Conservation (phyloP, 108 stramenopile species). For the Cylindrotheca fusiformis region DNA sequence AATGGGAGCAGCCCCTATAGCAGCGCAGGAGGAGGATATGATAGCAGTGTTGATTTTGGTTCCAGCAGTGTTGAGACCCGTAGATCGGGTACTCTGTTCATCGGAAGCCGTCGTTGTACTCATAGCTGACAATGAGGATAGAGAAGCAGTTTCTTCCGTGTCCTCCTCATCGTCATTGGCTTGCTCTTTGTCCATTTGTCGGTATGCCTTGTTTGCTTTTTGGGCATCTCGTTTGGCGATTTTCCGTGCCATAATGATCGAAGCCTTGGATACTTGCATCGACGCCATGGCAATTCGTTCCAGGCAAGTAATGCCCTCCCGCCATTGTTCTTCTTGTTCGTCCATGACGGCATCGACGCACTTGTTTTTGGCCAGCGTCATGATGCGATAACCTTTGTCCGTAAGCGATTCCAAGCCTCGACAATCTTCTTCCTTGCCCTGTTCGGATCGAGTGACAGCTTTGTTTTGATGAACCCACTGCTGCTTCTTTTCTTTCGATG, state of each 20-base stretch:
- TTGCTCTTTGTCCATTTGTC: background rate
- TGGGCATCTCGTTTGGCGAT: slow-evolving; percentile 18
- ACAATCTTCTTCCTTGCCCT: no score
- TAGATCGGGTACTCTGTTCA: no score
- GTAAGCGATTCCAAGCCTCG: slow-evolving; percentile 34
- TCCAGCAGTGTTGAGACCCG: no score
- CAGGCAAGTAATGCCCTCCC: slow-evolving; percentile 9
- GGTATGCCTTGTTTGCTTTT: slow-evolving; percentile 9
- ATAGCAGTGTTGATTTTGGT: no score
- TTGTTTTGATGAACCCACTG: no score
- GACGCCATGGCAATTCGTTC: slow-evolving; percentile 13
- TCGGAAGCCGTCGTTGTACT: no score
- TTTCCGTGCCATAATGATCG: slow-evolving; percentile 9
- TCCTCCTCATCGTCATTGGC: slow-evolving; percentile 4
- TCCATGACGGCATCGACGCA: slow-evolving; percentile 31
- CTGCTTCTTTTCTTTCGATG: no score
- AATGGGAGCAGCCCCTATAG: no score
- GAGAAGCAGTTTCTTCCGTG: slow-evolving; percentile 1
- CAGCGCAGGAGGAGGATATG: no score
- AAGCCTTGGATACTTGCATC: slow-evolving; percentile 6
- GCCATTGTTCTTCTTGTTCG: slow-evolving; percentile 39
- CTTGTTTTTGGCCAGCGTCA: slow-evolving; percentile 9
- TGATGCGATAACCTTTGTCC: slow-evolving; percentile 13
- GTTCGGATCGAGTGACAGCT: no score
- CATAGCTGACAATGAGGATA: no score